Evolutionary conservation across 306 rosid genomes (phyloP), one percentile per base, ranked within the genome.

Genomic region (Quercus agrifolia): DNA sequence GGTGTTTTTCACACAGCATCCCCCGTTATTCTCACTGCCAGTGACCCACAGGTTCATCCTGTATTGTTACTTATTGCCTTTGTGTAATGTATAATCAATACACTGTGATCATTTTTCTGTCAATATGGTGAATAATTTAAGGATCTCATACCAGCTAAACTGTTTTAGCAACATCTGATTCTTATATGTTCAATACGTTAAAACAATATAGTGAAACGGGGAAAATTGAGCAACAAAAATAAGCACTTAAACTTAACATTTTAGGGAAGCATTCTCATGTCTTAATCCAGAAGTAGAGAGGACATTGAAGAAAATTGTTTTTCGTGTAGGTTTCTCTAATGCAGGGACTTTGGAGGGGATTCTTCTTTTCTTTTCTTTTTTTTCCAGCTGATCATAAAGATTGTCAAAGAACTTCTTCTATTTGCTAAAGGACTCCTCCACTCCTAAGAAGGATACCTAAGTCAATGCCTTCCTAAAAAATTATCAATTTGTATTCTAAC

Each of bases 1-100:
- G 84, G 82, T 15, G 84, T 84, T 80, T 84, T 84, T 38, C 87
- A 84, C 52, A 84, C 84, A 0, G 84, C 87, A 5, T 76, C 79
- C 25, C 84, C 87, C 41, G 58, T 72, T 59, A 56, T 21, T 38
- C 62, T 6, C 59, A 3, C 7, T 31, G 79, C 17, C 74, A 62
- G 18, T 31, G 84, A 84, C 58, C 87, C 87, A 5, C 84, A 76
- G 81, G 87, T 79, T 19, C 41, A 8, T 63, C 17, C 41, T 28
- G 23, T 31, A 44, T 49, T 56, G 2, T 63, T 17, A 1, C 31
- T 2, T 49, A 20, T 28, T 71, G 14, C 21, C 23, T 52, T 28
- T 71, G 46, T 59, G 33, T 57, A 63, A 63, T 63, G 18, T 11
- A 33, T 33, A 33, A 33, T 33, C 8, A 33, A 27, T 13, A 28